Base-by-base conservation (phyloP, 2,329 filamentous ascomycete species). In the Fusarium proliferatum region DNA sequence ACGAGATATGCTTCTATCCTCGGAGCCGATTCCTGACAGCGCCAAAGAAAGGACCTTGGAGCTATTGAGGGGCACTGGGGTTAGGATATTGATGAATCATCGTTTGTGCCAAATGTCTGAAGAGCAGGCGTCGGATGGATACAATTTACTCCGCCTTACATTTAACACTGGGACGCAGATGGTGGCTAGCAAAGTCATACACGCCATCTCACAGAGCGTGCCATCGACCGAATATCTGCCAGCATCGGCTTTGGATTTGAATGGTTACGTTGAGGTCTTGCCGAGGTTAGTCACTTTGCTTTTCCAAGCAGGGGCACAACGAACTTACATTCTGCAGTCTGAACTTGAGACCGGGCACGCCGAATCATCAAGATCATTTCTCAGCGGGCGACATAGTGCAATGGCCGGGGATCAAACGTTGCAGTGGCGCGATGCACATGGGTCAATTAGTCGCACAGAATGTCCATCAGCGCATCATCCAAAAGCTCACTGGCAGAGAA, bases 81-180 rank as follows among this genome's bases (percentile, higher is more conserved):
- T 56, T 43, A 56, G 21, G 28, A 26, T 56, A 56, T 21, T 56
- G 38, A 56, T 56, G 53, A 56, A 56, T 56, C 53, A 56, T 56
- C 53, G 39, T 56, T 34, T 56, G 28, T 34, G 39, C 10, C 9
- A 56, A 26, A 23, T 34, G 7, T 34, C 21, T 43, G 53, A 56
- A 19, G 21, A 10, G 21, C 10, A 34, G 53, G 43, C 39, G 11
- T 56, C 21, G 15, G 53, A 56, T 15, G 53, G 39, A 56, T 10
- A 9, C 16, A 19, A 9, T 12, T 28, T 12, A 21, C 9, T 43
- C 19, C 39, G 28, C 53, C 53, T 56, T 34, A 21, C 26, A 43
- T 28, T 56, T 16, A 26, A 33, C 21, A 43, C 43, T 56, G 38
- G 39, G 15, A 43, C 28, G 10, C 53, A 56, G 26, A 56, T 56